Evolutionary conservation across 139 green algal genomes (phyloP).

Genomic region (Chlamydomonas sp.): DNA sequence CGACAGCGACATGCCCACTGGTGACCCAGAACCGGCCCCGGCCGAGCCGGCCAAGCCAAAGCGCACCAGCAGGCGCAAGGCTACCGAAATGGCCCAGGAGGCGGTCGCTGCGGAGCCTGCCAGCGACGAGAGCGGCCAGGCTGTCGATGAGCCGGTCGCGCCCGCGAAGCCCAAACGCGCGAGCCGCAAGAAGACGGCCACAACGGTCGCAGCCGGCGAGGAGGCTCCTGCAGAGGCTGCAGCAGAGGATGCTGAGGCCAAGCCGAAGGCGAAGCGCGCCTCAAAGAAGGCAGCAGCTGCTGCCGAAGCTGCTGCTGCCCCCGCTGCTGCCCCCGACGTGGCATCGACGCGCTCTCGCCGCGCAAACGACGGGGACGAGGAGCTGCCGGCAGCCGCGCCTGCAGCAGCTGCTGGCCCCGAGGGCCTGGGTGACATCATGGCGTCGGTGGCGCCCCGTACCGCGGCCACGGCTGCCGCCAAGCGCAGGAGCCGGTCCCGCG

Average conservation of each 20-base stretch:
- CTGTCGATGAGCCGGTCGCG: not conserved
- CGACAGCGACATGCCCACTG: not conserved
- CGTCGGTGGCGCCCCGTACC: not conserved
- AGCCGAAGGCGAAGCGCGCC: constrained; percentile 10
- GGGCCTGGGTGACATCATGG: not conserved
- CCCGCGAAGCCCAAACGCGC: constrained; percentile 11
- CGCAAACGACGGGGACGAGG: no score
- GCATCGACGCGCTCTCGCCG: not conserved
- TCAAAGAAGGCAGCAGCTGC: not conserved
- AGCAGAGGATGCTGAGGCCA: not conserved
- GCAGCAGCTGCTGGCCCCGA: not conserved
- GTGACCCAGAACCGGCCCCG: not conserved
- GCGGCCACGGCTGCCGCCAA: no score
- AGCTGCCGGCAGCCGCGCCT: not conserved
- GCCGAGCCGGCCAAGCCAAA: constrained; percentile 13
- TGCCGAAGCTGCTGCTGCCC: no score
- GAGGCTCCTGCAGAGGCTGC: no score
- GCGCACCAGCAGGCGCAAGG: not conserved
- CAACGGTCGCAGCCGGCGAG: not conserved
- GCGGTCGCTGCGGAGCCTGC: not conserved
- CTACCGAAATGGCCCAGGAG: not conserved
- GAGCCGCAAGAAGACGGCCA: not conserved
- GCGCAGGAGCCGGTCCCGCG: no score
- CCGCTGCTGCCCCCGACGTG: not conserved
- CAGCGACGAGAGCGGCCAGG: not conserved